Evolutionary conservation across 2,329 filamentous ascomycete genomes (phyloP).

Genomic region (Claviceps spartinae): DNA sequence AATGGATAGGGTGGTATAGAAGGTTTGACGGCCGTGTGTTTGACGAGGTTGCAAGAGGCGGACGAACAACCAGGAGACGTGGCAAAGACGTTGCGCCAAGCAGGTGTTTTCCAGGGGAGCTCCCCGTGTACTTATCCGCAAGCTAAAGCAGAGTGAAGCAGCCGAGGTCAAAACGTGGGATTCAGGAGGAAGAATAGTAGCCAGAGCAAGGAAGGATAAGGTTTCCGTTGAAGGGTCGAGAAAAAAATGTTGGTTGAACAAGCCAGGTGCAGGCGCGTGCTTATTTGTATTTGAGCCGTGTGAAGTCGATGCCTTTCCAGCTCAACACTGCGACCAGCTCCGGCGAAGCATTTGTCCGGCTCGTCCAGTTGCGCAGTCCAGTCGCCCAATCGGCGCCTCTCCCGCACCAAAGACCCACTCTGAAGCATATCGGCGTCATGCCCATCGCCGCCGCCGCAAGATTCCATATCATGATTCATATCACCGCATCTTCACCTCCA

Average conservation of each 20-base stretch:
- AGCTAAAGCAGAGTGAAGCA: not conserved
- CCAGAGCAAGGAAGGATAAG: too few species aligned
- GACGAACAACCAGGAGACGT: not conserved
- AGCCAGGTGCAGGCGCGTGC: too few species aligned
- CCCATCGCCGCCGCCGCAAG: not conserved
- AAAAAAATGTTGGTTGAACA: too few species aligned
- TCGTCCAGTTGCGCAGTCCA: not conserved
- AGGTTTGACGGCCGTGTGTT: not conserved
- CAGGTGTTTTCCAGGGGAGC: not conserved
- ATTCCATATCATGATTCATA: not conserved
- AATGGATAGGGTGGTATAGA: not conserved
- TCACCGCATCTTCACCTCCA: too few species aligned
- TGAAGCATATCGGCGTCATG: not conserved
- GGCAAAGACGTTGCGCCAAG: not conserved
- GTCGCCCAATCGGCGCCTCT: conserved; percentile 1
- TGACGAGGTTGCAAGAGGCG: not conserved
- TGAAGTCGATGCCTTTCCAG: too few species aligned
- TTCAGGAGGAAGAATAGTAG: too few species aligned
- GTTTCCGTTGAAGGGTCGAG: too few species aligned
- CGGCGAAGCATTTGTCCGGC: conserved; percentile 8
- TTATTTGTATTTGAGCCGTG: too few species aligned
- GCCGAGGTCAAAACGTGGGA: not conserved
- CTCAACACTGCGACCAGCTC: not conserved
- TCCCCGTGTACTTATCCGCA: not conserved
- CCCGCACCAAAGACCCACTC: not conserved